Evolutionary conservation across 2,329 filamentous ascomycete species (phyloP), one percentile per base, ranked within the genome.

Genomic region (Stemphylium lycopersici): DNA sequence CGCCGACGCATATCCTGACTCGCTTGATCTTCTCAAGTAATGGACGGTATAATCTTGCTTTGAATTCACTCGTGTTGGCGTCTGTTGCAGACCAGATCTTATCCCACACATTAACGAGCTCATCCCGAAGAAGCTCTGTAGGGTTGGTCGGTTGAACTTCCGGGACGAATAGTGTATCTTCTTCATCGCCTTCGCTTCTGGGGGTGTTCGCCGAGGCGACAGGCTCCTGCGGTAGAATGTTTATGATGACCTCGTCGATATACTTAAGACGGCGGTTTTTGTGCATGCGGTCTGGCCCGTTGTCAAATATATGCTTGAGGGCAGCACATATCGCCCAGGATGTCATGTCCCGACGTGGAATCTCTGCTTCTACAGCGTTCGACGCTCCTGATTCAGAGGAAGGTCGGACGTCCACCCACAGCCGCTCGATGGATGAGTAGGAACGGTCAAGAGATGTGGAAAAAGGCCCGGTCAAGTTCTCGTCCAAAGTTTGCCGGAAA

Each of bases 311-410:
- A 22, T 65, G 58, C 37, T 67, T 68, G 31, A 75, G 55, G 4
- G 66, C 70, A n/a, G 70, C 70, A 54, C 72, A 74, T 26, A 75
- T 55, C 4, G 69, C 70, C 72, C 71, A 75, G 10, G 65, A 64
- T 3, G 68, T 72, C 8, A 64, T 65, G 16, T 69, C 63, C 6
- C 59, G 13, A n/a, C 33, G 58, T 29, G 63, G 48, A 12, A 51
- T 61, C 33, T 48, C 57, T 39, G 67, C 62, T 13, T 47, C 44
- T 24, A 56, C 45, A 54, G 61, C 62, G 32, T 64, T 67, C 11
- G 55, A 55, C 7, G 59, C 62, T 36, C 62, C 66, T 13, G 54
- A 56, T 6, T 67, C 66, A 16, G 58, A 49, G 8, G 69, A 56
- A 20, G 20, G 3, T 6, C 70, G 59, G 8, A 75, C 50, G 26